Evolutionary conservation across 2,329 filamentous ascomycete species (phyloP), one percentile per base, ranked within the genome.

Genomic region (Incumbomyces lentus): DNA sequence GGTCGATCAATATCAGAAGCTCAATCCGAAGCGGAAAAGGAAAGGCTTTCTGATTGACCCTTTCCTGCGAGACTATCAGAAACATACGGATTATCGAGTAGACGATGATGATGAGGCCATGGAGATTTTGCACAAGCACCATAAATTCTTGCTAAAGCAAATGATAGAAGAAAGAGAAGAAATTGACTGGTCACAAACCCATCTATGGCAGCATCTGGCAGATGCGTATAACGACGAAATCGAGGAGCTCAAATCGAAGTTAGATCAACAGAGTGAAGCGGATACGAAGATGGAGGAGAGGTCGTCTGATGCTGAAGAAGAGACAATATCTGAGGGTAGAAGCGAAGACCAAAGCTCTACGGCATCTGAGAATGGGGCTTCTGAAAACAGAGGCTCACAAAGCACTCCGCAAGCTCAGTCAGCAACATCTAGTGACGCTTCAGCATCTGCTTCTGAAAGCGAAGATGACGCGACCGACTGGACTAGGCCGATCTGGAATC

Each of bases 1-100:
- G 40, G 72, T 71, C n/a, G 79, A 82, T 55, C 68, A 72, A 17
- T 73, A 80, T 53, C 60, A 64, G 41, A 67, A 65, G 52, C 47
- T 57, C 18, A 43, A 47, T 14, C 48, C 45, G 22, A 55, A 54
- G 35, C 52, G 52, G 44, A 54, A 55, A 44, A 42, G 44, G 19
- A 42, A 49, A 10, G 55, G 55, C 6, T 56, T 56, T 42, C 47
- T 47, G 40, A 52, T 57, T 17, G 55, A 57, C 35, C 52, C 53
- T 19, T 56, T 57, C 38, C 47, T 57, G 31, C 50, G 46, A n/a
- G 50, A 49, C 13, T 57, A 57, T 40, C 55, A 57, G 43, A 53
- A 56, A 36, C 55, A 57, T 40, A 57, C 55, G 3, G 55, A 49
- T 29, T 57, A 56, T 39, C 52, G 55, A 47, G 51, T 59, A 51